Percentiles rank a stretch among this genome's conserved stretches.
phyloP scores from a whole-genome alignment of 176 grass and related monocot species.

The Hyparrhenia diplandra region DNA sequence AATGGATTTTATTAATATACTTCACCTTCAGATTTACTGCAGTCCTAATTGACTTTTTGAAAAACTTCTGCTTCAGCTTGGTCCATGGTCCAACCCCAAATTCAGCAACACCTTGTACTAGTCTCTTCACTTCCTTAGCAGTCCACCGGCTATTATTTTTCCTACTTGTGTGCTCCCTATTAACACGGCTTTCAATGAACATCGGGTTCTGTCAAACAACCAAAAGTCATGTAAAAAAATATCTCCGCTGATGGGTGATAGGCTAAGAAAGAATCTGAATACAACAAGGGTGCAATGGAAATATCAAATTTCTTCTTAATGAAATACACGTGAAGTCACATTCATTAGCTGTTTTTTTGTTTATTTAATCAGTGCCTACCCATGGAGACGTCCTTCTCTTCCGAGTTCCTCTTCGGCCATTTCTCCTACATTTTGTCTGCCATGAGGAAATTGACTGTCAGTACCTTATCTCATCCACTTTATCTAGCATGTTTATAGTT shows the following conservation, averaged over 20 bases:
- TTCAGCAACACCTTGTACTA: neutral
- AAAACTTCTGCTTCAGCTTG: neutral
- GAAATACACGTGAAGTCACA: too few species aligned
- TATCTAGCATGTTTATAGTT: neutral
- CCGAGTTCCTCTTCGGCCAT: neutral
- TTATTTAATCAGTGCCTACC: neutral
- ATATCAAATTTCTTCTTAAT: too few species aligned
- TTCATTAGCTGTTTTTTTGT: neutral
- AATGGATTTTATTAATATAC: neutral
- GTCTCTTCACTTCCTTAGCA: neutral
- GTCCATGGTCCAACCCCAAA: neutral
- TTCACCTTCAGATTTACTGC: slow-evolving; percentile 22
- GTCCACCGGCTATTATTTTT: slow-evolving; percentile 32
- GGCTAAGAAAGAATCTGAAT: neutral
- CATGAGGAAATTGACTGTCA: neutral
- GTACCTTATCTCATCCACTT: neutral
- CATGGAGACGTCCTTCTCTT: slow-evolving; percentile 1
- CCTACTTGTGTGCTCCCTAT: neutral
- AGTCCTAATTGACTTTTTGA: neutral
- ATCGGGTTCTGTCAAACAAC: neutral
- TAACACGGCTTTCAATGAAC: neutral
- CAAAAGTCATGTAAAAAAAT: neutral
- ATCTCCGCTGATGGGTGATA: neutral
- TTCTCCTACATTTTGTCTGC: neutral
- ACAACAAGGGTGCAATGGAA: neutral